Evolutionary conservation across 192 early-diverging fungal genomes (phyloP), one percentile per base, ranked within the genome.

Genomic region (Coemansia sp.): DNA sequence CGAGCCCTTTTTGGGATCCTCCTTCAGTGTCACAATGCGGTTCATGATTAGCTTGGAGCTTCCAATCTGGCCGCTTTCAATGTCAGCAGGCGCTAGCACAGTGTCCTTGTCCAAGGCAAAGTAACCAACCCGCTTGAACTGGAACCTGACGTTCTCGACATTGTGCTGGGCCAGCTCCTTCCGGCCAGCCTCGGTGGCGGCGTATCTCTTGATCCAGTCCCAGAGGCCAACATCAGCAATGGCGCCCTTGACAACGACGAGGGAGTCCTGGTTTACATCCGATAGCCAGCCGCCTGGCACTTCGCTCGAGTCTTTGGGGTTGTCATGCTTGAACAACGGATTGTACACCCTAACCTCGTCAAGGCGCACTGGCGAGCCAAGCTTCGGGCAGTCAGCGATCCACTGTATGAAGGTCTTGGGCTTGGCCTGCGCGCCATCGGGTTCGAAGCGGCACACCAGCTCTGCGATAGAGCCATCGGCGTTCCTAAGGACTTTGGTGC

Each of bases 321-420:
- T 94, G 52, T 84, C 84, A 67, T 97, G 95, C 61, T 88, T 78
- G 86, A 99, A 99, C 20, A 99, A 86, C 56, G 87, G 87, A 22
- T 89, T 85, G 85, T 95, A 98, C 37, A 94, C 74, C 49, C 94
- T 87, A 15, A 95, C 84, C 80, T 99, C 93, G 65, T 87, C 83
- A 44, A 98, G 70, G 29, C 81, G 76, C 16, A 97, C 89, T 16
- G 98, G 95, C 8, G 93, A 95, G 29, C 86, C 84, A 70, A 90
- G 92, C 67, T 88, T 87, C 35, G 87, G 84, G 24, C 91, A 93
- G 64, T 97, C 89, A 40, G 93, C 94, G 27, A 99, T 86, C 98
- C 98, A 99, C 75, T 99, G 98, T 84, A 99, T 98, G 80, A 91
- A 99, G 3, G 98, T 91, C 87, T 97, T 99, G 61, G 98, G 95